A percentile compares a stretch with the other conserved stretches of the same genome.
These are phyloP conservation scores for Beauveria pseudobassiana DNA, from an alignment of 2,329 filamentous ascomycete species.

Conservation along the genomic window DNA sequence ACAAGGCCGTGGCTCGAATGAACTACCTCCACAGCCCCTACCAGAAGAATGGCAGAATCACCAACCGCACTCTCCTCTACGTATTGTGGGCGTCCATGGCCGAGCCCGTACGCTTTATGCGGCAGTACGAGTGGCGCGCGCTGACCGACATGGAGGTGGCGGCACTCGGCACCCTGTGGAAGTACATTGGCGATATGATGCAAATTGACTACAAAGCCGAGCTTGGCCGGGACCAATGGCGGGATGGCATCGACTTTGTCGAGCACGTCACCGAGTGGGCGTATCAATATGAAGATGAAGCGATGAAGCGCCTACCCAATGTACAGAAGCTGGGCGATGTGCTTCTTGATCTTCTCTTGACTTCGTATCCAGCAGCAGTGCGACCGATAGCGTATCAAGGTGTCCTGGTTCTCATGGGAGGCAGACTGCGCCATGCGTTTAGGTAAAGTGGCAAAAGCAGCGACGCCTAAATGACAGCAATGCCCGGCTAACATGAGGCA, in stretches of 20 bases:
- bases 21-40: conserved; percentile 33
- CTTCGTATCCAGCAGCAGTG: conserved; percentile 39
- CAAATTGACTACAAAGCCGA: conserved; percentile 45
- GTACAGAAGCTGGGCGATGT: conserved; percentile 48
- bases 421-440: conserved; percentile 57
- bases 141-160: conserved; percentile 61
- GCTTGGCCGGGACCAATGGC: conserved; percentile 33
- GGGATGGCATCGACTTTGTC: conserved; percentile 43
- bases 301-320: conserved; percentile 47
- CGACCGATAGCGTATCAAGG: conserved; percentile 41
- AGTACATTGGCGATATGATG: conserved; percentile 63
- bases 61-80: conserved; percentile 32
- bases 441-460: conserved; percentile 34
- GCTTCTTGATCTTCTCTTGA: conserved; percentile 54
- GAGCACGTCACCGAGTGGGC: conserved; percentile 42
- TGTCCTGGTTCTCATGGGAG: conserved; percentile 55
- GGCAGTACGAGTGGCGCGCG: conserved; percentile 61
- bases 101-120: conserved; percentile 58
- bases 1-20: conserved; percentile 31
- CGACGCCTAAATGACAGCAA: not conserved
- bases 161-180: conserved; percentile 63
- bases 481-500: conserved; percentile 19
- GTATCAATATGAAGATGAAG: conserved; percentile 47
- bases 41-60: conserved; percentile 28
- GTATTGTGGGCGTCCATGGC: conserved; percentile 51